Conservation (phyloP, 306 rosid genomes). For the Lagenaria siceraria region DNA sequence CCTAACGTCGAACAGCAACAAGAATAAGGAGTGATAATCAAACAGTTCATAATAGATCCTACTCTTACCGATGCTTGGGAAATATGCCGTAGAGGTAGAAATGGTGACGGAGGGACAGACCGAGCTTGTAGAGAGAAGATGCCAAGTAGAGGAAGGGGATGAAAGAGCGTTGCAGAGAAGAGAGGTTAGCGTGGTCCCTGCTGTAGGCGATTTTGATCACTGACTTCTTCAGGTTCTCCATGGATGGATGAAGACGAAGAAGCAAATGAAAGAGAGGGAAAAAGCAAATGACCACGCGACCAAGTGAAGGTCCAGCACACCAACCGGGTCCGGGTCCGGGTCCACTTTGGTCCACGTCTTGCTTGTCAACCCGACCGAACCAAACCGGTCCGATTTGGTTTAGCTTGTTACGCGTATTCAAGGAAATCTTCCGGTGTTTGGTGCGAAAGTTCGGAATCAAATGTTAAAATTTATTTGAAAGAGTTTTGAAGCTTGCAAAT, state of each 20-base stretch:
- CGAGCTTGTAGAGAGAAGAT: constrained; percentile 46
- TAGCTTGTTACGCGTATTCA: too few relatives aligned
- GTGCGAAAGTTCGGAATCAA: too few relatives aligned
- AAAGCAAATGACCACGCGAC: too few relatives aligned
- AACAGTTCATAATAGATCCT: not conserved
- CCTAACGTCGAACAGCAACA: not conserved
- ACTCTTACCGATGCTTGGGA: constrained; percentile 33
- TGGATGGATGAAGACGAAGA: not conserved
- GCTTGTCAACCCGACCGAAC: too few relatives aligned
- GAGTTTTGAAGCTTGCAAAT: too few relatives aligned
- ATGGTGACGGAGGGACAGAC: constrained; percentile 44
- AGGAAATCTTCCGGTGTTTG: too few relatives aligned
- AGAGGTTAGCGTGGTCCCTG: constrained; percentile 24
- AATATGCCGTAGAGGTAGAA: constrained; percentile 41
- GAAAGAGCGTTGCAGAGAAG: constrained; percentile 37
- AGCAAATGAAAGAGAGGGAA: not conserved
- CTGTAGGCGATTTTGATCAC: constrained; percentile 57
- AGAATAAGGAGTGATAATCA: not conserved
- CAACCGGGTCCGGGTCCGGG: too few relatives aligned
- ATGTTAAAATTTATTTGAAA: too few relatives aligned
- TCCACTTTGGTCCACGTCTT: too few relatives aligned
- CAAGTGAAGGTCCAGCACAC: too few relatives aligned
- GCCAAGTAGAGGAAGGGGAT: constrained; percentile 52
- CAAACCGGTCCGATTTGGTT: too few relatives aligned
- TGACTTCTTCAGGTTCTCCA: constrained; percentile 54